phyloP scores from a whole-genome alignment of 2,329 filamentous ascomycete genomes.

The Neopestalotiopsis sp. region DNA sequence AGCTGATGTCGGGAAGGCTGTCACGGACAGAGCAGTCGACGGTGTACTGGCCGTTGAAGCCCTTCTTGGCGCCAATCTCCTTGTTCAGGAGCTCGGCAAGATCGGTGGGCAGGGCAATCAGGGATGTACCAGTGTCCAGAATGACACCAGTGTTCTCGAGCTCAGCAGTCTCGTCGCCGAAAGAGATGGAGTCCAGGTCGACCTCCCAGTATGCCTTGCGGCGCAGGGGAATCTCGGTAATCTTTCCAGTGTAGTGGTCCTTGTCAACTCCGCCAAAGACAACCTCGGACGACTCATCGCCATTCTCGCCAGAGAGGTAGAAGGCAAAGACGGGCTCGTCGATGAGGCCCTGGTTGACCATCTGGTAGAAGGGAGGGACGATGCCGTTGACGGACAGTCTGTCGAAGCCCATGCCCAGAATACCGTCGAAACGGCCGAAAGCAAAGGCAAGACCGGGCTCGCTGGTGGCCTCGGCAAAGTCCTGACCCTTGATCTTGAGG shows the following conservation, averaged over 20 bases:
- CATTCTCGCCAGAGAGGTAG: slow-evolving; percentile 81
- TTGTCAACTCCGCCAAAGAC: slow-evolving; percentile 89
- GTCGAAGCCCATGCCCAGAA: slow-evolving; percentile 92
- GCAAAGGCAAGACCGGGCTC: slow-evolving; percentile 98
- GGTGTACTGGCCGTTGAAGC: slow-evolving; percentile 95
- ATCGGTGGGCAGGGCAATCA: slow-evolving; percentile 90
- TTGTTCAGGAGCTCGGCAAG: slow-evolving; percentile 96
- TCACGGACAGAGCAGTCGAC: slow-evolving; percentile 87
- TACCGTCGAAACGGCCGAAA: slow-evolving; percentile 96
- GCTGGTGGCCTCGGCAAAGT: slow-evolving; percentile 94
- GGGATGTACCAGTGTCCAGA: slow-evolving; percentile 96
- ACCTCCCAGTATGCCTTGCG: slow-evolving; percentile 99
- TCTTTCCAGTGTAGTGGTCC: slow-evolving; percentile 80
- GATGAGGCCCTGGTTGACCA: slow-evolving; percentile 86
- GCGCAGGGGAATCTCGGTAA: slow-evolving; percentile 91
- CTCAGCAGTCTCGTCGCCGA: slow-evolving; percentile 84
- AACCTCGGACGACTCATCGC: slow-evolving; percentile 78
- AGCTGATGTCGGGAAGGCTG: slow-evolving; percentile 86
- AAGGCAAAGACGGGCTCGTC: slow-evolving; percentile 96
- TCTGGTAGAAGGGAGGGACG: slow-evolving; percentile 93
- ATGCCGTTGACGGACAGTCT: slow-evolving; percentile 97
- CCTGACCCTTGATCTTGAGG: slow-evolving; percentile 83
- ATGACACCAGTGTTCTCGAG: slow-evolving; percentile 95
- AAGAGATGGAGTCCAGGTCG: slow-evolving; percentile 88
- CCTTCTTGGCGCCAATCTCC: slow-evolving; percentile 98